These are phyloP conservation scores for Prunus mira DNA, from an alignment of 306 rosid genomes.

Conservation along the genomic window DNA sequence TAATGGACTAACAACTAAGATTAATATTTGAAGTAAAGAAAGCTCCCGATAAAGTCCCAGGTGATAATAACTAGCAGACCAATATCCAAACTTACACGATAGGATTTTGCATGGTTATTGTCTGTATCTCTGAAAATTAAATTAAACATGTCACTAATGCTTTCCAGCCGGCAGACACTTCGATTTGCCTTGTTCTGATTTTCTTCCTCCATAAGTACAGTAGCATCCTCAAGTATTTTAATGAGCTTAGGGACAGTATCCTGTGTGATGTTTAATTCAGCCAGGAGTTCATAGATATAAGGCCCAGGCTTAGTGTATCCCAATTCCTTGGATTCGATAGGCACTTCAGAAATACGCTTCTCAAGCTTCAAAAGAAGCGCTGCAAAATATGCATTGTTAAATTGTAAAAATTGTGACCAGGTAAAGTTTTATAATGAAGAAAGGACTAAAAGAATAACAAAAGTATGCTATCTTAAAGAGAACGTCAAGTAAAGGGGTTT, in stretches of 20 bases:
- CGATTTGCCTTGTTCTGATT: constrained; percentile 57
- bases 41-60: constrained; percentile 12
- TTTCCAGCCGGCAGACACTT: constrained; percentile 70
- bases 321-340: constrained; percentile 73
- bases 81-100: constrained; percentile 56
- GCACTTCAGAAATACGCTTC: constrained; percentile 85
- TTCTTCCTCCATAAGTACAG: constrained; percentile 75
- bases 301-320: constrained; percentile 91
- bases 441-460: constrained; percentile 10
- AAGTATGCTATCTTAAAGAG: constrained; percentile 18
- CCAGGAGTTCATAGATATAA: constrained; percentile 70
- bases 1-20: constrained; percentile 6
- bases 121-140: constrained; percentile 55
- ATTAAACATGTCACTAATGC: constrained; percentile 55
- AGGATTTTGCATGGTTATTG: constrained; percentile 67
- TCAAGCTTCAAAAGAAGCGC: constrained; percentile 93
- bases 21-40: constrained; percentile 6
- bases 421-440: neutral
- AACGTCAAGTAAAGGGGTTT: constrained; percentile 1
- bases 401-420: neutral
- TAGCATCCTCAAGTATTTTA: constrained; percentile 52
- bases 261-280: constrained; percentile 75
- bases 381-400: constrained; percentile 42
- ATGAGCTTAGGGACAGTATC: constrained; percentile 56
- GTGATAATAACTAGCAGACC: neutral